Evolutionary conservation across 306 rosid species (phyloP).

Genomic region (Trifolium dubium): DNA sequence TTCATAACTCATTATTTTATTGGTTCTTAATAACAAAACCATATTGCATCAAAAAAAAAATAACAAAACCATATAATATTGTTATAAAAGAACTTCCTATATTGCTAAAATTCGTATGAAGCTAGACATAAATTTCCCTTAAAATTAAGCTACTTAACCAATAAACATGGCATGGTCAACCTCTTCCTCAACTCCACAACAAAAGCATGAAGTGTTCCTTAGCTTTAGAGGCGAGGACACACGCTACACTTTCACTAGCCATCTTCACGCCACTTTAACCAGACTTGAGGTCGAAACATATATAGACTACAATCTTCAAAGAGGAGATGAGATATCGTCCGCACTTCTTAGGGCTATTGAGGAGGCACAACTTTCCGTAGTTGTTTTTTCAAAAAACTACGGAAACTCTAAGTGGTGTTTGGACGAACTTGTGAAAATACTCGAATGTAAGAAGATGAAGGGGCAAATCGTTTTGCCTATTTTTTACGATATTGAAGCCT

Average conservation of each 20-base stretch:
- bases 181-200: slow-evolving; percentile 6
- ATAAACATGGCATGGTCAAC: slow-evolving; percentile 38
- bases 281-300: slow-evolving; percentile 32
- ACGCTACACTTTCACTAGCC: slow-evolving; percentile 40
- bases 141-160: neutral
- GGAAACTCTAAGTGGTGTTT: slow-evolving; percentile 40
- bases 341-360: slow-evolving; percentile 30
- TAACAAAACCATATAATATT: neutral
- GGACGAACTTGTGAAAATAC: slow-evolving; percentile 39
- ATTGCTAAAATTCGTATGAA: neutral
- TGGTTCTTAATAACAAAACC: neutral
- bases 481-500: slow-evolving; percentile 29
- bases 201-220: slow-evolving; percentile 42
- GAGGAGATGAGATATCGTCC: slow-evolving; percentile 40
- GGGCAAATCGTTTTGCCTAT: slow-evolving; percentile 37
- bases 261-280: slow-evolving; percentile 33
- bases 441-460: slow-evolving; percentile 8
- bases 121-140: neutral
- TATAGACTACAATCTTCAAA: slow-evolving; percentile 34
- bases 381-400: slow-evolving; percentile 39
- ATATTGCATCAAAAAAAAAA: too few species aligned
- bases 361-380: slow-evolving; percentile 27
- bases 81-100: slow-evolving; percentile 1
- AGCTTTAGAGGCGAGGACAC: slow-evolving; percentile 43
- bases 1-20: neutral